phyloP scores from a whole-genome alignment of 2,329 filamentous ascomycete species.

The Tolypocladium endophyticum region DNA sequence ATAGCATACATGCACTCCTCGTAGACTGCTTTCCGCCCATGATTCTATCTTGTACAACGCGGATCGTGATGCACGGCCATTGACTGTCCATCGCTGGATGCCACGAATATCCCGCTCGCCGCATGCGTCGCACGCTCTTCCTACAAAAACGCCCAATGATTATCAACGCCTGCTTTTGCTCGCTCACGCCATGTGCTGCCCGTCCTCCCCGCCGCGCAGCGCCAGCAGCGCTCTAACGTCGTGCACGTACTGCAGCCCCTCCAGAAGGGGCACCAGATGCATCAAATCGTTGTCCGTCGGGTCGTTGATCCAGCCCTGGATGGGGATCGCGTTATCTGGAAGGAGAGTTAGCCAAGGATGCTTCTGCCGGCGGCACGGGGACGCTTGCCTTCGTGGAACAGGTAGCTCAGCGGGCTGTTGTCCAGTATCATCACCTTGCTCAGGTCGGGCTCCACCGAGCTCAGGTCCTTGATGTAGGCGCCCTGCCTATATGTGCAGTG shows the following conservation, averaged over 20 bases:
- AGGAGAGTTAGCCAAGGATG: conserved; percentile 1
- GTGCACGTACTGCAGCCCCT: conserved; percentile 91
- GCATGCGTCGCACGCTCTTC: background rate
- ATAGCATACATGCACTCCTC: background rate
- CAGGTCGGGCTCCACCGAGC: conserved; percentile 89
- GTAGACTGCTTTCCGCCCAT: background rate
- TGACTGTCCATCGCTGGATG: background rate
- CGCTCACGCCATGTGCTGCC: conserved; percentile 41
- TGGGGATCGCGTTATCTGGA: conserved; percentile 93
- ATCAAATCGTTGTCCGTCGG: conserved; percentile 93
- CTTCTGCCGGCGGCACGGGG: background rate
- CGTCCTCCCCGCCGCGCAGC: conserved; percentile 75
- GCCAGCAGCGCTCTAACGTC: conserved; percentile 88
- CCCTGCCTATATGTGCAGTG: conserved; percentile 94
- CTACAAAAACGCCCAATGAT: background rate
- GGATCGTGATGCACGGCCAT: background rate
- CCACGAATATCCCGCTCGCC: background rate
- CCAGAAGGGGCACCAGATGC: conserved; percentile 82
- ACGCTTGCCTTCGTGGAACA: conserved; percentile 86
- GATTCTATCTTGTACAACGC: background rate
- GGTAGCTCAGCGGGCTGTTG: conserved; percentile 95
- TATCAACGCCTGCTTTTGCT: background rate
- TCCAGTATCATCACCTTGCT: conserved; percentile 99
- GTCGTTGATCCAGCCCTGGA: conserved; percentile 98
- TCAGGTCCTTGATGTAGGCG: conserved; percentile 96